Evolutionary conservation across 352 stramenopile species (phyloP).

Genomic region (Phytophthora aleatoria): DNA sequence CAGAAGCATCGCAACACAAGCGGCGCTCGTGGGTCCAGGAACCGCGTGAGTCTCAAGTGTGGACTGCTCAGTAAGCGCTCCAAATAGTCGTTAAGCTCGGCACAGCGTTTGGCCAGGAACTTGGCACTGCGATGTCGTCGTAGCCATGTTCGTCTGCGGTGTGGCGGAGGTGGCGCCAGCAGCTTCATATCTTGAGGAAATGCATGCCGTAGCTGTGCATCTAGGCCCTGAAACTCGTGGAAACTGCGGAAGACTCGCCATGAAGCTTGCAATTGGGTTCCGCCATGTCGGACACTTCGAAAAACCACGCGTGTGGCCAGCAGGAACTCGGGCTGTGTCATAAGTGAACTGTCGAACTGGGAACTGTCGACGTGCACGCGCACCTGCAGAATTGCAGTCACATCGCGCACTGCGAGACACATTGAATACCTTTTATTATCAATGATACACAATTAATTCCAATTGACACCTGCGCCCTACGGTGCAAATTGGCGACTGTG

Average conservation of each 20-base stretch:
- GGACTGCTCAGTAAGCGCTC: slow-evolving; percentile 38
- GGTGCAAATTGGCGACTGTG: slow-evolving; percentile 33
- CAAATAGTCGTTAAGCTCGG: slow-evolving; percentile 76
- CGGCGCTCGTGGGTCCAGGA: slow-evolving; percentile 71
- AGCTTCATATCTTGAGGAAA: slow-evolving; percentile 72
- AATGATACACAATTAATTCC: slow-evolving; percentile 4
- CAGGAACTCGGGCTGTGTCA: slow-evolving; percentile 81
- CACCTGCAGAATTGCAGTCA: slow-evolving; percentile 72
- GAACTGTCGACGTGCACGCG: slow-evolving; percentile 60
- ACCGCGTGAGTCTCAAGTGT: slow-evolving; percentile 67
- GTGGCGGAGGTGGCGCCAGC: slow-evolving; percentile 48
- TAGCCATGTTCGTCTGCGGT: slow-evolving; percentile 67
- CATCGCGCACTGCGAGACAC: slow-evolving; percentile 52
- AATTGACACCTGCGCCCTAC: slow-evolving; percentile 1
- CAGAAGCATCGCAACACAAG: slow-evolving; percentile 81
- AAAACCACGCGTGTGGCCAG: slow-evolving; percentile 69
- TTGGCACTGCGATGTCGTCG: slow-evolving; percentile 52
- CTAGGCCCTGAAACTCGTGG: slow-evolving; percentile 74
- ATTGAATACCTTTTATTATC: slow-evolving; percentile 8
- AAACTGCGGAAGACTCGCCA: slow-evolving; percentile 77
- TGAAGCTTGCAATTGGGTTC: slow-evolving; percentile 53
- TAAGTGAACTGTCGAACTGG: slow-evolving; percentile 76
- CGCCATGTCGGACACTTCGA: slow-evolving; percentile 60
- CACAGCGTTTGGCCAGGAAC: slow-evolving; percentile 64
- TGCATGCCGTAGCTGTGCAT: slow-evolving; percentile 65